Base-by-base conservation (phyloP, 2,329 filamentous ascomycete species). In the Diaporthe longicolla region DNA sequence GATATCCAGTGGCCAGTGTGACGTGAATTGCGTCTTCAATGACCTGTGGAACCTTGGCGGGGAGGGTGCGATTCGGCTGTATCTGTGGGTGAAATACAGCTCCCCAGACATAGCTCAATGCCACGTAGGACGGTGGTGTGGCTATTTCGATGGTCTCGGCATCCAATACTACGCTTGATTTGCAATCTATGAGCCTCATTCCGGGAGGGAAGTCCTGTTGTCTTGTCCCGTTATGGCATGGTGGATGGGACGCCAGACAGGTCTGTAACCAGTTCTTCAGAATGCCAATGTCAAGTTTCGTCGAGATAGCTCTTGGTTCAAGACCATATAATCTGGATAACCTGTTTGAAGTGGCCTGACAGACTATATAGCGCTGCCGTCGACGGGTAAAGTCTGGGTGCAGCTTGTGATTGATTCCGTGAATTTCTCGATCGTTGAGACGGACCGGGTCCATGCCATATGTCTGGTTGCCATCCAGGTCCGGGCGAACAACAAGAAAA, bases 101-200 rank as follows among this genome's bases (percentile, higher is more conserved):
- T 1, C 57, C 57, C 57, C 57, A 59, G 35, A 59, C 57, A 17
- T 59, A 59, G 35, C 57, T 59, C 13, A 59, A 40, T 35, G 57
- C 57, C 35, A 59, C 57, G n/a, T 59, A 59, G 1, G 13, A 40
- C 6, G 2, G 35, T 40, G 21, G 2, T 6, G 13, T 0, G 32
- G 5, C 21, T n/a, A 10, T 21, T 1, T 17, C 35, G 2, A 40
- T 40, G 3, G 9, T 2, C 21, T 9, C 32, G 5, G 35, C 57
- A 1, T 24, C 57, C 11, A 4, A 40, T 3, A 59, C 17, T 13
- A 40, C 35, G 7, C 37, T 15, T 13, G 37, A 19, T 26, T 35
- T n/a, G 57, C 57, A 59, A 3, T 59, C 57, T 0, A 59, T 59
- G 6, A 59, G 57, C 11, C 57, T 40, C 13, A 59, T 43, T 5